phyloP scores from a whole-genome alignment of 345 rosid species.

The Ailanthus altissimus region DNA sequence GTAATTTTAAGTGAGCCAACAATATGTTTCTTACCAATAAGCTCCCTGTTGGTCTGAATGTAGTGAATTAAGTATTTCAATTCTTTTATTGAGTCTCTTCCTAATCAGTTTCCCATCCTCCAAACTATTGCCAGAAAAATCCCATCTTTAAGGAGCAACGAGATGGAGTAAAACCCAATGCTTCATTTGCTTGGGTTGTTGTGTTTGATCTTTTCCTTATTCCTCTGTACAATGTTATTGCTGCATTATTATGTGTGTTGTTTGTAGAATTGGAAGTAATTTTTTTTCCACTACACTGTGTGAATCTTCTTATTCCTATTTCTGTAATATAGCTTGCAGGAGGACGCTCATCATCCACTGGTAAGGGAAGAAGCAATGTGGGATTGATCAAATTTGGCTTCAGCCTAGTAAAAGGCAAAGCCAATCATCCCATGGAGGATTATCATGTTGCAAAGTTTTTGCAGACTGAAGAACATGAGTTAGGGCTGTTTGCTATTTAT shows the following conservation, averaged over 20 bases:
- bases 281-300: not conserved
- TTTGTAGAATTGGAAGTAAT: constrained; percentile 8
- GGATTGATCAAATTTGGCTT: constrained; percentile 61
- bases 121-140: not conserved
- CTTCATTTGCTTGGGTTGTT: constrained; percentile 7
- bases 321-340: constrained; percentile 45
- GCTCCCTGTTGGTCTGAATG: not conserved
- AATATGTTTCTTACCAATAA: not conserved
- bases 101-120: not conserved
- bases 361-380: constrained; percentile 57
- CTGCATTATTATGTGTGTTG: not conserved
- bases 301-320: constrained; percentile 4
- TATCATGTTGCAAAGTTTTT: constrained; percentile 70
- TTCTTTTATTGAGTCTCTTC: not conserved
- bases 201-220: not conserved
- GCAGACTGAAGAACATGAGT: constrained; percentile 49
- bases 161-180: constrained; percentile 4
- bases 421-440: constrained; percentile 81
- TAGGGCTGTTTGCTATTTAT: constrained; percentile 73
- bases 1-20: not conserved
- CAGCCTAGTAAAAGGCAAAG: constrained; percentile 63
- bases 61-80: not conserved
- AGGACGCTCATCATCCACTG: constrained; percentile 55
- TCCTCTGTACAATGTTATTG: not conserved
- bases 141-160: not conserved